phyloP scores from a whole-genome alignment of 129 eudicot genomes.

The Artemisia tridentata region DNA sequence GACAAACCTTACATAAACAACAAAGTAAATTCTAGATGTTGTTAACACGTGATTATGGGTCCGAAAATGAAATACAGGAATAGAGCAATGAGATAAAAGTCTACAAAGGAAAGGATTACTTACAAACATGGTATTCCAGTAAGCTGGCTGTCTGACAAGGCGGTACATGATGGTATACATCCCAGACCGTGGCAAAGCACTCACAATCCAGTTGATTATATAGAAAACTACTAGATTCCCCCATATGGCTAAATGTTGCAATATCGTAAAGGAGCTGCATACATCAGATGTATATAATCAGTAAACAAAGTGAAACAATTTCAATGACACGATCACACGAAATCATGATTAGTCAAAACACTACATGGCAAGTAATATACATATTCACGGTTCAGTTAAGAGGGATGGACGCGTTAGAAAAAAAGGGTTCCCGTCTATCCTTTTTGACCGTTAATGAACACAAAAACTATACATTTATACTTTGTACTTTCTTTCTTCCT shows the following conservation, averaged over 20 bases:
- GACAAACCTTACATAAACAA: background rate
- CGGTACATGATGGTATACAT: constrained; percentile 98
- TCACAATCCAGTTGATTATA: constrained; percentile 77
- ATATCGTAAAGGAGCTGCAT: constrained; percentile 80
- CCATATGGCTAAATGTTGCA: constrained; percentile 95
- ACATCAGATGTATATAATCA: constrained; percentile 14
- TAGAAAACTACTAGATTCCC: constrained; percentile 84
- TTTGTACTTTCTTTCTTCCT: background rate
- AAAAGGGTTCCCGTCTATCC: background rate
- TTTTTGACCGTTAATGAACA: background rate
- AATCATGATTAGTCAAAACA: background rate
- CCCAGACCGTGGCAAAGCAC: constrained; percentile 82
- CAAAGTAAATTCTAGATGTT: background rate
- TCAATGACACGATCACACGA: background rate
- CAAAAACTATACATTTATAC: background rate
- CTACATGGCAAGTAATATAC: too few relatives aligned
- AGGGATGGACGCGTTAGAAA: background rate
- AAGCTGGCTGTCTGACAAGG: constrained; percentile 81
- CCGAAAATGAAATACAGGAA: background rate
- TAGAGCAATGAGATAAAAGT: background rate
- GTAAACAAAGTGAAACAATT: constrained; percentile 3
- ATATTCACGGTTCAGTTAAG: too few relatives aligned
- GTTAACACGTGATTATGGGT: constrained; percentile 6
- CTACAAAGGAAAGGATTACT: constrained; percentile 32
- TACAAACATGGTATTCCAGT: constrained; percentile 92